Conservation (phyloP, 2,329 filamentous ascomycete species). For the Lasiodiplodia citricola region DNA sequence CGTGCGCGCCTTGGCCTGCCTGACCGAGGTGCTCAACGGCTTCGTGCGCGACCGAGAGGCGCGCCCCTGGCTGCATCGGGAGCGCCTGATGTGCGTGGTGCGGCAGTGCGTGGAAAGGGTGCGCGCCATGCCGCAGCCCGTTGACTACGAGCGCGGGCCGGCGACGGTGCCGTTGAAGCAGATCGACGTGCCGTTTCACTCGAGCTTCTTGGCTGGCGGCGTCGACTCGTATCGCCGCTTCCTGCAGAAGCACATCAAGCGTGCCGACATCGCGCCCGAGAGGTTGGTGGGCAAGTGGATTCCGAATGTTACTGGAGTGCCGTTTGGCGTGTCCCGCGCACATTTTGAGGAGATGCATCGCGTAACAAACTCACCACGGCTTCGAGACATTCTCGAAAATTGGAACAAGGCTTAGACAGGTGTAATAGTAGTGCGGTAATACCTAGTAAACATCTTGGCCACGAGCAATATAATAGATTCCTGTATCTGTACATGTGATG, state of each 20-base stretch:
- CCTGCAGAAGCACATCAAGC: conserved; percentile 31
- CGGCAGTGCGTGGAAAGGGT: background rate
- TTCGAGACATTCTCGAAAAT: background rate
- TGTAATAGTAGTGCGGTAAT: background rate
- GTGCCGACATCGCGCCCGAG: conserved; percentile 28
- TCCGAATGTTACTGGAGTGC: conserved; percentile 32
- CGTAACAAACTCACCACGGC: conserved; percentile 24
- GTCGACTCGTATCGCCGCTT: conserved; percentile 33
- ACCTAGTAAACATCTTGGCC: no score
- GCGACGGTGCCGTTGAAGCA: conserved; percentile 40
- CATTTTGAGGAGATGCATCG: conserved; percentile 30
- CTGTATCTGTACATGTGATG: no score
- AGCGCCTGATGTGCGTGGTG: background rate
- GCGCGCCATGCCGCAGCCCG: background rate
- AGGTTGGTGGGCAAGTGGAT: conserved; percentile 31
- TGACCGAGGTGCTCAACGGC: conserved; percentile 30
- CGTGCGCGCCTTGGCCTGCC: conserved; percentile 27
- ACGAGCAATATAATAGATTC: no score
- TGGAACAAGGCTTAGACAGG: background rate
- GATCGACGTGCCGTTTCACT: conserved; percentile 44
- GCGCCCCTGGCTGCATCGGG: background rate
- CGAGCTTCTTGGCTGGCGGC: conserved; percentile 32
- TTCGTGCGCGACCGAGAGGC: conserved; percentile 7
- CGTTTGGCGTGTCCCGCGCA: conserved; percentile 30
- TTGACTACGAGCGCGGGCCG: conserved; percentile 30